Evolutionary conservation across 352 stramenopile genomes (phyloP), one percentile per base, ranked within the genome.

Genomic region (Albugo candida): DNA sequence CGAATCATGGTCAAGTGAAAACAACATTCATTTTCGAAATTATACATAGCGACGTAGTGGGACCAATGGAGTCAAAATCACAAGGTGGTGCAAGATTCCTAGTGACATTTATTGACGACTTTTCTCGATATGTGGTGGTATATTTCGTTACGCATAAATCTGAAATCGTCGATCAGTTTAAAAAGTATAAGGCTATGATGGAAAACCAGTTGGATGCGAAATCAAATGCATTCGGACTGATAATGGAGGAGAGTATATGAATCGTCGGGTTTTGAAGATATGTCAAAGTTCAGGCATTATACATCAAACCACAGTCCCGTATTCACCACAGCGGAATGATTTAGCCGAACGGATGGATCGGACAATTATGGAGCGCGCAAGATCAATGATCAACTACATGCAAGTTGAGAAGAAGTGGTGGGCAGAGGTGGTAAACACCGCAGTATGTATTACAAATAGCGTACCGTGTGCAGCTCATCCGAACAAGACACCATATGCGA

Each of bases 161-260:
- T 13, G 52, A 63, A 3, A 47, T 56, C n/a, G 1, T 36, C 1
- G 13, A 3, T 1, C 52, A 53, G 48, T 48, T 63, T 5, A 46
- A 19, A 1, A 13, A 20, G 21, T 60, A 48, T 47, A 50, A 54
- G 37, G 31, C 35, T 1, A 35, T 53, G 0, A 48, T 55, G 2
- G 50, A 60, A 39, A 59, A 53, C 2, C 49, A 65, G 16, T 62
- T 47, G 12, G 47, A 51, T 6, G 51, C 12, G 39, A 41, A 0
- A 49, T 65, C 11, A 58, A 64, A 44, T 49, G 43, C 20, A 10
- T 72, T 12, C 44, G 57, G 1, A 59, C 60, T 2, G 57, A 66
- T 52, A 65, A 65, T n/a, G 63, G 54, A 1, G 52, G 43, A 5
- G 54, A 68, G 45, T 57, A 60, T 24, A 19, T 8, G 8, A 10